Percentiles rank a stretch among this genome's conserved stretches.
Conservation (phyloP, 306 rosid genomes). For the Quercus parvula region DNA sequence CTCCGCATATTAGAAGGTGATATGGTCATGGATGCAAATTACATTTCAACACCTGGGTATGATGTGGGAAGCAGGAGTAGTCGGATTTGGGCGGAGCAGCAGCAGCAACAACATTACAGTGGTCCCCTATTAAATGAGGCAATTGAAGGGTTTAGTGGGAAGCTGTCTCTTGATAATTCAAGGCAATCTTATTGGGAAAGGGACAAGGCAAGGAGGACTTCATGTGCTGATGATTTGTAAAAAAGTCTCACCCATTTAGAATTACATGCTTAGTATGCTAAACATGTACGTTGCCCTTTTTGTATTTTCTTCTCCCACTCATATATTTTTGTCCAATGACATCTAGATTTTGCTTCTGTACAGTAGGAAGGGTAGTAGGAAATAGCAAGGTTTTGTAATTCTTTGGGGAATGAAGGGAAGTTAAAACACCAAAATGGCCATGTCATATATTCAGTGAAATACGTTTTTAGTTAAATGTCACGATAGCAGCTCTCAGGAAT, state of each 20-base stretch:
- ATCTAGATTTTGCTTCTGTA: conserved; percentile 59
- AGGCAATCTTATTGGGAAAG: conserved; percentile 67
- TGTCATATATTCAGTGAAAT: conserved; percentile 8
- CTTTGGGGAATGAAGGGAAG: conserved; percentile 42
- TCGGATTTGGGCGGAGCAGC: conserved; percentile 67
- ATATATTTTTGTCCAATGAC: conserved; percentile 28
- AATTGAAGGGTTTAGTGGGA: conserved; percentile 63
- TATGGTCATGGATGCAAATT: conserved; percentile 77
- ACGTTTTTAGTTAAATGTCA: not conserved
- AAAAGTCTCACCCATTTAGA: conserved; percentile 24
- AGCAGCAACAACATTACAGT: conserved; percentile 54
- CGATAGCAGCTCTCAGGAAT: no score
- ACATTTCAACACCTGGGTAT: conserved; percentile 58
- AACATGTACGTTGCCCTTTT: conserved; percentile 28
- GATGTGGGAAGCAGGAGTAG: conserved; percentile 81
- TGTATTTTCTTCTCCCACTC: conserved; percentile 11
- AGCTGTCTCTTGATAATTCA: conserved; percentile 59
- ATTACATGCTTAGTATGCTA: conserved; percentile 17
- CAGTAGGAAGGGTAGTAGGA: conserved; percentile 45
- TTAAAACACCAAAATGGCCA: conserved; percentile 19
- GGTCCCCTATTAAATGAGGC: conserved; percentile 58
- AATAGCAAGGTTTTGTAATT: conserved; percentile 39
- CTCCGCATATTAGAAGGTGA: conserved; percentile 95
- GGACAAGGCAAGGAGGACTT: conserved; percentile 47
- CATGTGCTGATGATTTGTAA: conserved; percentile 52